These are phyloP conservation scores for Extremus antarcticus DNA, from an alignment of 495 filamentous ascomycete genomes.

Conservation along the genomic window DNA sequence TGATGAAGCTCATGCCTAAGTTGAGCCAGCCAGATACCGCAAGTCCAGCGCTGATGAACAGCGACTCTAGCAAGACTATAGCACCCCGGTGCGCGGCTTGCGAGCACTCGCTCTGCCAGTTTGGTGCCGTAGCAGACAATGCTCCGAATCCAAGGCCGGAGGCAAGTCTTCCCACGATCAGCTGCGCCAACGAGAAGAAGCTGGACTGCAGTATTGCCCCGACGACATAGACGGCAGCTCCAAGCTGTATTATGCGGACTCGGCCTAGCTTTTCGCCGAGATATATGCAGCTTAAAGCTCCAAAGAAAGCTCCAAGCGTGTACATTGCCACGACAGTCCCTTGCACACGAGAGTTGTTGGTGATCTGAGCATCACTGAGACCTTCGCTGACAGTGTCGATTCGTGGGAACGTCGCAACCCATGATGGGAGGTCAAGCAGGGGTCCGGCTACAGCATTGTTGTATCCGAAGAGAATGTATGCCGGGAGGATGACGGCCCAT, in stretches of 20 bases:
- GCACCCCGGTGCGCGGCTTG: conserved; percentile 34
- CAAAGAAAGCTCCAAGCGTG: conserved; percentile 25
- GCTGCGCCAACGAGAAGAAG: conserved; percentile 32
- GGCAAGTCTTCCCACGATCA: conserved; percentile 42
- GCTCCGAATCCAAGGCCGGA: conserved; percentile 40
- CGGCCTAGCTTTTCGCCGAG: conserved; percentile 24
- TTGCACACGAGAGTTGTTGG: conserved; percentile 35
- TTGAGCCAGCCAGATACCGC: conserved; percentile 7
- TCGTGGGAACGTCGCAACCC: conserved; percentile 38
- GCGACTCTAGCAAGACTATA: conserved; percentile 38
- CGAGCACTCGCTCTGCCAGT: conserved; percentile 43
- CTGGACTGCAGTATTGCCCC: conserved; percentile 27
- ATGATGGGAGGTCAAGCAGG: conserved; percentile 29
- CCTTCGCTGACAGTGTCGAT: conserved; percentile 35
- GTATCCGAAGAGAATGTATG: conserved; percentile 40
- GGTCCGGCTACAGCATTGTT: conserved; percentile 38
- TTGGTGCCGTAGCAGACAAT: conserved; percentile 40
- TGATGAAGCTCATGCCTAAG: conserved; percentile 17
- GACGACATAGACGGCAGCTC: conserved; percentile 20
- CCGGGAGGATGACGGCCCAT: conserved; percentile 14
- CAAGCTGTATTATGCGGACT: conserved; percentile 26
- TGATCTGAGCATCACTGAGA: neutral
- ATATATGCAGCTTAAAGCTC: conserved; percentile 24
- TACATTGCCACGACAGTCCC: conserved; percentile 28
- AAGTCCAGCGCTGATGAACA: conserved; percentile 37